These are phyloP conservation scores for Saccharomycopsis hybrid DNA, from an alignment of 1,139 yeast species.

Conservation along the genomic window DNA sequence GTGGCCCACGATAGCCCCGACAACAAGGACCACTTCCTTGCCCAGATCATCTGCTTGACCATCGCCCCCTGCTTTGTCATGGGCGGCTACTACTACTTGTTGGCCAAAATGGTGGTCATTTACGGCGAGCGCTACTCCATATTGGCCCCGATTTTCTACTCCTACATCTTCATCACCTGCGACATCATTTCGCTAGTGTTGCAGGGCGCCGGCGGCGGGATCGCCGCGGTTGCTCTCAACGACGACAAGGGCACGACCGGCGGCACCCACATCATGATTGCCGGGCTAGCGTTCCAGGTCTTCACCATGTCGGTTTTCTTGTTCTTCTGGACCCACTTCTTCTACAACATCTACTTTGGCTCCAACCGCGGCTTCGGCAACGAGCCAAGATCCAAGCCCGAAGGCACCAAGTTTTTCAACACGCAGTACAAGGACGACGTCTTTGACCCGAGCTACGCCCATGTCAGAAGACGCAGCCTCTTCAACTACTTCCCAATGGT, in stretches of 20 bases:
- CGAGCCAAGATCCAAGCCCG: too few species aligned
- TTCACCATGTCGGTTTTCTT: slow-evolving; percentile 65
- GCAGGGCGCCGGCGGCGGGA: slow-evolving; percentile 81
- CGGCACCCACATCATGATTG: slow-evolving; percentile 76
- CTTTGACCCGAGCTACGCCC: slow-evolving; percentile 23
- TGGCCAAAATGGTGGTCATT: slow-evolving; percentile 67
- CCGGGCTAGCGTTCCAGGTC: slow-evolving; percentile 76
- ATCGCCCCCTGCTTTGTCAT: slow-evolving; percentile 83
- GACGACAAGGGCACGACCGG: slow-evolving; percentile 31
- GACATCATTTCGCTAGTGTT: slow-evolving; percentile 68
- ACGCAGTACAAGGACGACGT: slow-evolving; percentile 22
- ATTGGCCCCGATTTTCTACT: slow-evolving; percentile 69
- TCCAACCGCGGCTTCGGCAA: too few species aligned
- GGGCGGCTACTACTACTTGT: slow-evolving; percentile 78
- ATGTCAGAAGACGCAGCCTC: slow-evolving; percentile 20
- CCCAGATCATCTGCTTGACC: slow-evolving; percentile 67
- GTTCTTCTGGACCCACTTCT: slow-evolving; percentile 48
- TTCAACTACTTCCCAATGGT: slow-evolving; percentile 49
- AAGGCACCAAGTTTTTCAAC: slow-evolving; percentile 24
- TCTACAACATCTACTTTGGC: slow-evolving; percentile 34
- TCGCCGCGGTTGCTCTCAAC: slow-evolving; percentile 46
- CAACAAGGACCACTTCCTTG: slow-evolving; percentile 41
- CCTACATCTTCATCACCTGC: slow-evolving; percentile 57
- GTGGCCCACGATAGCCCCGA: slow-evolving; percentile 35
- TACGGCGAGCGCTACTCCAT: slow-evolving; percentile 59